These are phyloP conservation scores for Colletotrichum noveboracense DNA, from an alignment of 2,329 filamentous ascomycete species.

Conservation along the genomic window DNA sequence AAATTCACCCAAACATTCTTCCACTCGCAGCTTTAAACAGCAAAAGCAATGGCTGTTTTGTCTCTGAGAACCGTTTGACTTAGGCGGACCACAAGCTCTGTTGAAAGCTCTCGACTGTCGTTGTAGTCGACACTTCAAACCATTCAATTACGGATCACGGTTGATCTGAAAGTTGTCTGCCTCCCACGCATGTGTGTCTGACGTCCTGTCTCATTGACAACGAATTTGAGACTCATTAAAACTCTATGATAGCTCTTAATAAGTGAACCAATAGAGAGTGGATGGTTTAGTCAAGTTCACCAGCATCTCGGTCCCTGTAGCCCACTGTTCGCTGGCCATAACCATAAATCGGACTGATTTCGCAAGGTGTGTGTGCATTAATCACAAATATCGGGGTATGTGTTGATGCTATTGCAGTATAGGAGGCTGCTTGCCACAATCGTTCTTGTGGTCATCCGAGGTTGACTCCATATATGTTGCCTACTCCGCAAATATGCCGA, in stretches of 20 bases:
- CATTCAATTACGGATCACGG: fast-evolving
- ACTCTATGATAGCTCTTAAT: background rate
- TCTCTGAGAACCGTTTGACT: background rate
- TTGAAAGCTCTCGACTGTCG: background rate
- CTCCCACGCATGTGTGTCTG: background rate
- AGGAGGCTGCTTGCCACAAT: too few relatives aligned
- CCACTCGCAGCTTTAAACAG: background rate
- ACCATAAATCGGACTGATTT: background rate
- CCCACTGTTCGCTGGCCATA: background rate
- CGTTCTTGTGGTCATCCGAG: too few relatives aligned
- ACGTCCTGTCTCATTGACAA: background rate
- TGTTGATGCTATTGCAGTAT: too few relatives aligned
- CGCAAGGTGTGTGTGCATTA: too few relatives aligned
- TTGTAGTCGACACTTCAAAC: background rate
- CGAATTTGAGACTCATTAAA: fast-evolving
- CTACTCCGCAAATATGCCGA: fast-evolving
- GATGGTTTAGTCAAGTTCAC: background rate
- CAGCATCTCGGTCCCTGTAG: background rate
- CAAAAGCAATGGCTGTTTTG: too few relatives aligned
- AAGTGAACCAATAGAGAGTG: background rate
- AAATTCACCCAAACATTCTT: background rate
- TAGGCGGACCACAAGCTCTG: background rate
- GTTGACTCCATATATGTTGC: too few relatives aligned
- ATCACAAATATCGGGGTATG: background rate
- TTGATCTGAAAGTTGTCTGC: background rate